Percentiles rank a stretch among this genome's conserved stretches.
Conservation (phyloP, 208 protist genomes). For the Wallacemonas rigidus region DNA sequence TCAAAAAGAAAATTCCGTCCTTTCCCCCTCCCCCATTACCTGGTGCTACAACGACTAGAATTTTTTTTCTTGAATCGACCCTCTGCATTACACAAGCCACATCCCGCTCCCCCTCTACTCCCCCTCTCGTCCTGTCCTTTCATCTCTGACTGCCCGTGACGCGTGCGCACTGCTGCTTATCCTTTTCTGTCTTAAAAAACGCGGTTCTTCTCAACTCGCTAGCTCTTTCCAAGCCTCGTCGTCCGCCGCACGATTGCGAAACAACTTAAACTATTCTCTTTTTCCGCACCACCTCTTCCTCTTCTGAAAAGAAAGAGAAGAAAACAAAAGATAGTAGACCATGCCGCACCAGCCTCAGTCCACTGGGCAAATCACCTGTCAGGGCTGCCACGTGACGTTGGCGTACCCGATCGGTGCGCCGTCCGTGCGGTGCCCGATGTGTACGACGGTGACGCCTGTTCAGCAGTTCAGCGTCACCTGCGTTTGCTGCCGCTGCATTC, state of each 20-base stretch:
- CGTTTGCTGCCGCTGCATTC: conserved; percentile 76
- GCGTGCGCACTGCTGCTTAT: too few species aligned
- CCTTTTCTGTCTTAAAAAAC: too few species aligned
- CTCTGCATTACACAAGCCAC: neutral
- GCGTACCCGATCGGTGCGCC: conserved; percentile 86
- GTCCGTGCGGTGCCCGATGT: conserved; percentile 85
- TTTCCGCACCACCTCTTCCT: neutral
- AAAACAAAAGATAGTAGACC: too few species aligned
- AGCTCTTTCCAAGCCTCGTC: too few species aligned
- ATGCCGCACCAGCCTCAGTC: conserved; percentile 70
- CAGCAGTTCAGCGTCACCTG: conserved; percentile 85
- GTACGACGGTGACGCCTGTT: conserved; percentile 74
- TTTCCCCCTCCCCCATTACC: too few species aligned
- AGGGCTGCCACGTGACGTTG: conserved; percentile 74
- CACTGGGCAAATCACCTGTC: conserved; percentile 79
- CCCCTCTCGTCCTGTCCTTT: conserved; percentile 1
- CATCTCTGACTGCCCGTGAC: too few species aligned
- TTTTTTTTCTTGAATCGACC: too few species aligned
- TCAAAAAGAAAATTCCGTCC: too few species aligned
- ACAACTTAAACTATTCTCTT: too few species aligned
- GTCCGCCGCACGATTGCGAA: too few species aligned
- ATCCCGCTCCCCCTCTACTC: neutral
- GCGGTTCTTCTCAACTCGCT: too few species aligned
- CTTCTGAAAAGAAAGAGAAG: conserved; percentile 3
- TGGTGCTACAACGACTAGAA: too few species aligned